Evolutionary conservation across 345 rosid genomes (phyloP).

Genomic region (Diplotaxis tenuifolia): DNA sequence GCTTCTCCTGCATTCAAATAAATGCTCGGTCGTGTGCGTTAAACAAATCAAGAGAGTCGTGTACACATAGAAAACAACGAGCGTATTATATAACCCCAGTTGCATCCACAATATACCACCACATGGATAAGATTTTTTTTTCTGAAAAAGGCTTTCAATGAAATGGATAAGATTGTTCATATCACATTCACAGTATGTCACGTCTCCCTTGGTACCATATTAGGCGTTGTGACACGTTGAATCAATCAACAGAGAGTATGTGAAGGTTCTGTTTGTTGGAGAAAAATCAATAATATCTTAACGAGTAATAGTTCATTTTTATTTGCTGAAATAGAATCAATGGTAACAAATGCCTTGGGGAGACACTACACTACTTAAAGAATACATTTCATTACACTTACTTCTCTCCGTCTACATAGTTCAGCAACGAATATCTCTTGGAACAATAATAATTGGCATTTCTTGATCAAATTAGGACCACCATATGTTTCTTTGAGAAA

Average conservation of each 20-base stretch:
- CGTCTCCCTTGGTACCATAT: conserved; percentile 28
- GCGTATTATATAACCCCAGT: conserved; percentile 16
- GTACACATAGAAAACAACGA: conserved; percentile 32
- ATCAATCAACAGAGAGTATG: background rate
- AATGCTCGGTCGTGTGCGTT: conserved; percentile 19
- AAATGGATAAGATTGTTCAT: conserved; percentile 28
- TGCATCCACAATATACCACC: conserved; percentile 17
- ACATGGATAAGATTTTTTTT: too few relatives aligned
- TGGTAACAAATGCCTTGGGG: background rate
- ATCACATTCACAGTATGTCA: conserved; percentile 32
- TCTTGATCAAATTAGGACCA: conserved; percentile 59
- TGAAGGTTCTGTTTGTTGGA: conserved; percentile 19
- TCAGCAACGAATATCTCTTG: conserved; percentile 66
- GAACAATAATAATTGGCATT: conserved; percentile 64
- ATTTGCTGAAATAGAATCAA: background rate
- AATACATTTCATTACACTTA: conserved; percentile 22
- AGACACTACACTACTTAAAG: conserved; percentile 6
- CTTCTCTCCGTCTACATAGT: conserved; percentile 59
- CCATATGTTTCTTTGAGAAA: conserved; percentile 81
- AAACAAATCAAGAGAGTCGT: conserved; percentile 26
- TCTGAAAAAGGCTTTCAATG: too few relatives aligned
- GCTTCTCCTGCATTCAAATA: conserved; percentile 31
- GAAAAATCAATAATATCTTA: conserved; percentile 11
- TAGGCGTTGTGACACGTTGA: conserved; percentile 21
- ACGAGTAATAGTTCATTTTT: conserved; percentile 5